A percentile compares a stretch with the other conserved stretches of the same genome.
phyloP scores from a whole-genome alignment of 805 yeast species.

The Ogataea nonfermentans region DNA sequence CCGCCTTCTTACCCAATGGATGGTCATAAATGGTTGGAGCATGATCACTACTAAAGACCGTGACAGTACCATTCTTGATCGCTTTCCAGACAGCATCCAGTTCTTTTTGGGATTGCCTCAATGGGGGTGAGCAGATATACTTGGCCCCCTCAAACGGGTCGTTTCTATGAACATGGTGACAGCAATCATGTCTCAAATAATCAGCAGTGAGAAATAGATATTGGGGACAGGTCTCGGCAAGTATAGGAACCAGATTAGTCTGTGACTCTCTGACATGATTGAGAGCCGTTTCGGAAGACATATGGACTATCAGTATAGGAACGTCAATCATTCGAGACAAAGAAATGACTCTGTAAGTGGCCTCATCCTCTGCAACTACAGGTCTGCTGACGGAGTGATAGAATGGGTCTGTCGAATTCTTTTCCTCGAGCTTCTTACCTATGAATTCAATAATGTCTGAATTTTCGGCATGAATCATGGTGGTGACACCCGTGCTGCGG shows the following conservation, averaged over 20 bases:
- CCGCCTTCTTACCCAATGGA: constrained; percentile 42
- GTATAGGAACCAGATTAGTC: constrained; percentile 40
- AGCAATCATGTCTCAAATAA: constrained; percentile 29
- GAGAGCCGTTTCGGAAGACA: constrained; percentile 43
- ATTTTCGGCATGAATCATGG: constrained; percentile 54
- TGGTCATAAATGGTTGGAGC: constrained; percentile 44
- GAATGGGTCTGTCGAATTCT: constrained; percentile 40
- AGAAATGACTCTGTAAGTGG: constrained; percentile 46
- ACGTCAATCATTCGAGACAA: constrained; percentile 43
- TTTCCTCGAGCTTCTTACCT: constrained; percentile 37
- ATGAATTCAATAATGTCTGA: constrained; percentile 40
- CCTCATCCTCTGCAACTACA: constrained; percentile 46
- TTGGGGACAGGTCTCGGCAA: constrained; percentile 52
- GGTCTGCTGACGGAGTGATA: constrained; percentile 48
- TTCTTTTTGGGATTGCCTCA: constrained; percentile 40
- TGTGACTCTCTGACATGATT: constrained; percentile 43
- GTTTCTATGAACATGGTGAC: constrained; percentile 27
- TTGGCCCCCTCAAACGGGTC: constrained; percentile 48
- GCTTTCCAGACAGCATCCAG: constrained; percentile 45
- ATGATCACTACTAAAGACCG: constrained; percentile 46
- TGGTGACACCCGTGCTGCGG: constrained; percentile 42
- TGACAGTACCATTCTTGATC: constrained; percentile 46
- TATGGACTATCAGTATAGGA: constrained; percentile 47
- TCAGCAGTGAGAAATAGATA: constrained; percentile 44
- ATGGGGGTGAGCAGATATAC: constrained; percentile 50